Conservation (phyloP, 1,139 yeast genomes). For the Yamadazyma conglobata region DNA sequence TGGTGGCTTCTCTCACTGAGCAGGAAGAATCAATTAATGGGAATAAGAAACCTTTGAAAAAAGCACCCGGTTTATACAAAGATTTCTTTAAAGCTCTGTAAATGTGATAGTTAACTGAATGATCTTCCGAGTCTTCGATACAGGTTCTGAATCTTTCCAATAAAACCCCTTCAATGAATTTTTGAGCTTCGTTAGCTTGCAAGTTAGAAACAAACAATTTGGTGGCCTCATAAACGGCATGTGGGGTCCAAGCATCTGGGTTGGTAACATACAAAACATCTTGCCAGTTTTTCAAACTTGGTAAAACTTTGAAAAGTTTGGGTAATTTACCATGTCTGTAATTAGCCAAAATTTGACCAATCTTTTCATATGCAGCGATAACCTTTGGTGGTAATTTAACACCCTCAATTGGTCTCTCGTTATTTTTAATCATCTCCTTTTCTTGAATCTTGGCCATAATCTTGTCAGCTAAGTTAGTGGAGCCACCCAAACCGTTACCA, state of each 20-base stretch:
- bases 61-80: slow-evolving; percentile 94
- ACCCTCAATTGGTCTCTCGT: slow-evolving; percentile 37
- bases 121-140: slow-evolving; percentile 72
- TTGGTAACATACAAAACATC: slow-evolving; percentile 89
- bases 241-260: slow-evolving; percentile 95
- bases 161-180: slow-evolving; percentile 70
- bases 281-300: slow-evolving; percentile 91
- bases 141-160: slow-evolving; percentile 82
- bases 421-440: slow-evolving; percentile 44
- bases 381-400: slow-evolving; percentile 94
- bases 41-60: slow-evolving; percentile 91
- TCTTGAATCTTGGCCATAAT: slow-evolving; percentile 86
- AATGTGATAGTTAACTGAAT: slow-evolving; percentile 78
- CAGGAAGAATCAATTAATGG: slow-evolving; percentile 85
- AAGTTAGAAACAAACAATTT: slow-evolving; percentile 88
- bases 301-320: slow-evolving; percentile 89
- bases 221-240: slow-evolving; percentile 92
- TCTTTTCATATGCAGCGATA: slow-evolving; percentile 87
- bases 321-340: slow-evolving; percentile 97
- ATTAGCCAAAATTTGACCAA: slow-evolving; percentile 82
- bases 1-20: slow-evolving; percentile 88
- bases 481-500: slow-evolving; percentile 31
- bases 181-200: slow-evolving; percentile 84
- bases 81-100: slow-evolving; percentile 91
- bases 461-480: slow-evolving; percentile 81